Conservation (phyloP, 176 grass and related monocot genomes). For the Rhynchospora breviuscula region DNA sequence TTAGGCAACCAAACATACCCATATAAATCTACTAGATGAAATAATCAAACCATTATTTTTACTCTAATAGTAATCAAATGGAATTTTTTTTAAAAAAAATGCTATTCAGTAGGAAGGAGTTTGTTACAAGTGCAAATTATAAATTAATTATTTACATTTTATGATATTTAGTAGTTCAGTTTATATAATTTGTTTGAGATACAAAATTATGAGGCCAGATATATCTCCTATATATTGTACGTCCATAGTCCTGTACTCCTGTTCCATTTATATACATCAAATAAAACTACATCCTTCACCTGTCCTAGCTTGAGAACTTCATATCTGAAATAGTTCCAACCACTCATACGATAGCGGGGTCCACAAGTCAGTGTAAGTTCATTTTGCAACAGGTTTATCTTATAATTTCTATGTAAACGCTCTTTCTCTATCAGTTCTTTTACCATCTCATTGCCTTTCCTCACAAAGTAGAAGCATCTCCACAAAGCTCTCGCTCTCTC, state of each 20-base stretch:
- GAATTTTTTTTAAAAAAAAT: no score
- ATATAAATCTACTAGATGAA: no score
- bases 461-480: constrained; percentile 9
- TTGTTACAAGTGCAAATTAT: no score
- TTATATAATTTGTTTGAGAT: neutral
- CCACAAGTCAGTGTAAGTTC: neutral
- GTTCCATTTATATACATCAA: neutral
- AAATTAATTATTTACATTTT: neutral
- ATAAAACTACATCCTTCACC: neutral
- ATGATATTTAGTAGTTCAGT: neutral
- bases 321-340: neutral
- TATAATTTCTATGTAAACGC: neutral
- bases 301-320: neutral
- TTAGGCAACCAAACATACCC: no score
- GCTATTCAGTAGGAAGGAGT: no score
- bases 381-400: neutral
- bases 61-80: neutral
- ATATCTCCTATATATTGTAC: neutral
- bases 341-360: neutral
- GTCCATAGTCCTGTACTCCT: neutral
- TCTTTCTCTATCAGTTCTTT: neutral
- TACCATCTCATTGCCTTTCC: neutral
- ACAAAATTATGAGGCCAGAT: neutral
- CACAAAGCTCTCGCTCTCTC: neutral
- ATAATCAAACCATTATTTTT: neutral